Base-by-base conservation (phyloP, 179 eudicot genomes). In the Actinidia polygama region DNA sequence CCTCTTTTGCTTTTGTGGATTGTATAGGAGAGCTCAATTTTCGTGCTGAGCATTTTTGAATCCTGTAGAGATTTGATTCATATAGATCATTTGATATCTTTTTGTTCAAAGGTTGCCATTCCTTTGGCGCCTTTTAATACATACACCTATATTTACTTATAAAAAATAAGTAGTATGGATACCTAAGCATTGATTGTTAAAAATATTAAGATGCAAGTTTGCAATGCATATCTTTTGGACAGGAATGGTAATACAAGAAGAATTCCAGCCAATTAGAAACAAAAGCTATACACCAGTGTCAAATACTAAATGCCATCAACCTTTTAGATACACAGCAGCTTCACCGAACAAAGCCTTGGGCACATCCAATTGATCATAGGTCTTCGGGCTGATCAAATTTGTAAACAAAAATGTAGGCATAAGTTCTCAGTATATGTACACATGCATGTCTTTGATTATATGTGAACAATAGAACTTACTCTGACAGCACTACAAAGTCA, bases 311-410 rank as follows among this genome's bases (percentile, higher is more conserved):
- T 69, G 21, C 9, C 23, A 58, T 16, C 55, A 79, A 95, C 99
- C 99, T 95, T 92, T 89, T 44, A 96, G 93, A 89, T 89, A 95
- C 61, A 83, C 94, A 87, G 90, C 87, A 86, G 89, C 70, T 80
- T 89, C 94, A 53, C 98, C 98, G 85, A 97, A 91, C 87, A 97
- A 84, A 68, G 92, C 90, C 87, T 87, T 92, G 7, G 98, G 86
- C 26, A 97, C 92, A 80, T 97, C 97, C 36, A 93, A 51, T 85
- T 95, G 98, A 78, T 87, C 95, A 80, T 86, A 95, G 24, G 98
- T 90, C 12, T 93, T 87, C 10, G 98, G 93, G 87, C 98, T 96
- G 91, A 73, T 21, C 18, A 77, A 80, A 77, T 62, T 30, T 66
- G 70, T 53, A 75, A 85, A 72, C 26, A 74, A 15, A 75, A 83